Evolutionary conservation across 345 rosid genomes (phyloP).

Genomic region (Linum usitatissimum): DNA sequence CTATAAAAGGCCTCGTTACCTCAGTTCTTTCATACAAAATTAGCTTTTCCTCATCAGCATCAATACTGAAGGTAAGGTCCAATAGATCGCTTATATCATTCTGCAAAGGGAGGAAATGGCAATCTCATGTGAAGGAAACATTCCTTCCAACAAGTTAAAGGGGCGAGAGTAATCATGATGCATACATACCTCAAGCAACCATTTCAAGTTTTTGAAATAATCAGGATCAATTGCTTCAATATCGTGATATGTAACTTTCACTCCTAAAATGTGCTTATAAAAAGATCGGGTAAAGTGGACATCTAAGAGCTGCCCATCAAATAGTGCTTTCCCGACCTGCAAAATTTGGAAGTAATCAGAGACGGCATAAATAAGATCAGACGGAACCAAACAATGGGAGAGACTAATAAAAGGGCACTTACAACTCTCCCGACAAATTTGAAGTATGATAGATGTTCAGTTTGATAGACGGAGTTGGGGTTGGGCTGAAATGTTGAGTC

Average conservation of each 20-base stretch:
- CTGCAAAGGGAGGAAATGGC: constrained; percentile 36
- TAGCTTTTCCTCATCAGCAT: constrained; percentile 93
- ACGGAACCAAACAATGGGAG: constrained; percentile 3
- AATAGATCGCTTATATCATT: constrained; percentile 72
- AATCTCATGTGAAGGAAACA: background rate
- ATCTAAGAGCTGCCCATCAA: constrained; percentile 90
- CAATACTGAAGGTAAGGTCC: constrained; percentile 89
- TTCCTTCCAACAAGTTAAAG: background rate
- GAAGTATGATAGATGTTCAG: constrained; percentile 96
- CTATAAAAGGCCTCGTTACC: constrained; percentile 30
- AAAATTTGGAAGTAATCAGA: constrained; percentile 12
- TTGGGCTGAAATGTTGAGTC: constrained; percentile 97
- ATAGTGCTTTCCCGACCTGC: constrained; percentile 94
- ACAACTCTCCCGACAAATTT: constrained; percentile 96
- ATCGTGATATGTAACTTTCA: constrained; percentile 83
- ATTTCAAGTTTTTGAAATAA: constrained; percentile 75
- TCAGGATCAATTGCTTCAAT: constrained; percentile 97
- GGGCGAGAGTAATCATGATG: background rate
- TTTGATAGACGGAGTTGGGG: constrained; percentile 92
- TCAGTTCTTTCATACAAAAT: constrained; percentile 73
- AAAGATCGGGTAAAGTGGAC: constrained; percentile 97
- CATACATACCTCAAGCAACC: constrained; percentile 99
- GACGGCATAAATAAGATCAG: constrained; percentile 8
- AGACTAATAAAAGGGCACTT: constrained; percentile 27
- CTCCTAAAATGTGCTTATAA: constrained; percentile 91